phyloP scores from a whole-genome alignment of 768 basidiomycete genomes.

The Phylloporus rhodoxanthus region DNA sequence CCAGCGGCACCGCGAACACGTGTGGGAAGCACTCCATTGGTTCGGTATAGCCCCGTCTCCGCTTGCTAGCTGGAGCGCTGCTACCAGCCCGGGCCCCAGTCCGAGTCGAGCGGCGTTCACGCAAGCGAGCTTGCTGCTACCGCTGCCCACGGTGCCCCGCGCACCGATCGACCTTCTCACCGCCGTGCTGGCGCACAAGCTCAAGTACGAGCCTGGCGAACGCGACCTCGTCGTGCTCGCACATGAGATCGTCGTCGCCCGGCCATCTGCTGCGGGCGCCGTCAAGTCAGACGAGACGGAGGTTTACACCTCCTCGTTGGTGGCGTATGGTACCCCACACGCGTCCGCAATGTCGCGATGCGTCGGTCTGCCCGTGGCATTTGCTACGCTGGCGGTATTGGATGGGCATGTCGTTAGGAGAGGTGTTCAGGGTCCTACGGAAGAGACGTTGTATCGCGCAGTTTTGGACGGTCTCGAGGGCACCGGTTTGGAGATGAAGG shows the following conservation, averaged over 20 bases:
- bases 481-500: slow-evolving; percentile 38
- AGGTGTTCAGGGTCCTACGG: slow-evolving; percentile 68
- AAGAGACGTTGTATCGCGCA: slow-evolving; percentile 51
- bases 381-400: slow-evolving; percentile 67
- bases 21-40: slow-evolving; percentile 44
- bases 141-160: slow-evolving; percentile 37
- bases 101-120: not conserved
- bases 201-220: slow-evolving; percentile 65
- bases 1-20: slow-evolving; percentile 18
- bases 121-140: slow-evolving; percentile 22
- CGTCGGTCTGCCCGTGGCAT: slow-evolving; percentile 83
- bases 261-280: slow-evolving; percentile 1
- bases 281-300: slow-evolving; percentile 31
- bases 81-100: not conserved
- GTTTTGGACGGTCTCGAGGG: slow-evolving; percentile 58
- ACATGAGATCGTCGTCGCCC: slow-evolving; percentile 66
- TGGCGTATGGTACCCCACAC: slow-evolving; percentile 51
- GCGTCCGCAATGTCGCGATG: slow-evolving; percentile 87
- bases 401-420: slow-evolving; percentile 49
- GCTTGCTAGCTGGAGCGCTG: not conserved
- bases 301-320: slow-evolving; percentile 61
- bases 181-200: slow-evolving; percentile 59
- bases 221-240: slow-evolving; percentile 83
- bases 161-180: slow-evolving; percentile 74
- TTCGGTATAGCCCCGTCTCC: slow-evolving; percentile 3